phyloP scores from a whole-genome alignment of 148 eudicot genomes.

The Nepenthes mirabilis region DNA sequence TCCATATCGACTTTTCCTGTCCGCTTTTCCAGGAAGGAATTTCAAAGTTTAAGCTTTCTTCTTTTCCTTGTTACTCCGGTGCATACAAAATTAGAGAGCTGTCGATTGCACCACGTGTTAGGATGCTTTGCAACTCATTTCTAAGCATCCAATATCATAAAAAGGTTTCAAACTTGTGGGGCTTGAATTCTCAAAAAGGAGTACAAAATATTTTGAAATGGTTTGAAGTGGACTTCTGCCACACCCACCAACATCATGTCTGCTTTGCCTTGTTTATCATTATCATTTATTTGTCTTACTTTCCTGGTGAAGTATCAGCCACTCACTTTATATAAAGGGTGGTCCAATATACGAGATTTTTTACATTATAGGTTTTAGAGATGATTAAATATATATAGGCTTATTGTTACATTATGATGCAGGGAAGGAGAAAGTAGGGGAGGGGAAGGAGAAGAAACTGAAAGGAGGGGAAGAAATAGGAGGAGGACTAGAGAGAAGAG shows the following conservation, averaged over 20 bases:
- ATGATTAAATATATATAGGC: too few species aligned
- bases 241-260: slow-evolving; percentile 37
- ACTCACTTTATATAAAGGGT: too few species aligned
- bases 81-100: background rate
- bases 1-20: background rate
- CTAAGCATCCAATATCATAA: slow-evolving; percentile 8
- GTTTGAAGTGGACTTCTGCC: slow-evolving; percentile 38
- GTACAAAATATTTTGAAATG: slow-evolving; percentile 17
- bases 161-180: background rate
- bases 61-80: background rate
- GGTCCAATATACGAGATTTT: too few species aligned
- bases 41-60: background rate
- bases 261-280: slow-evolving; percentile 9
- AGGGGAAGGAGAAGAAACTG: too few species aligned
- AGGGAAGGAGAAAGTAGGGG: too few species aligned
- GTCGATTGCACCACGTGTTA: slow-evolving; percentile 25
- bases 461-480: too few species aligned
- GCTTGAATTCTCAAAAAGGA: slow-evolving; percentile 8
- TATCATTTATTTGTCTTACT: too few species aligned
- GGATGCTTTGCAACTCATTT: slow-evolving; percentile 1
- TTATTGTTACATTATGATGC: too few species aligned
- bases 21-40: background rate
- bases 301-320: too few species aligned
- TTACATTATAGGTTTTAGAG: too few species aligned
- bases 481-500: too few species aligned